Base-by-base conservation (phyloP, 495 filamentous ascomycete species). In the Tuber melanosporum region DNA sequence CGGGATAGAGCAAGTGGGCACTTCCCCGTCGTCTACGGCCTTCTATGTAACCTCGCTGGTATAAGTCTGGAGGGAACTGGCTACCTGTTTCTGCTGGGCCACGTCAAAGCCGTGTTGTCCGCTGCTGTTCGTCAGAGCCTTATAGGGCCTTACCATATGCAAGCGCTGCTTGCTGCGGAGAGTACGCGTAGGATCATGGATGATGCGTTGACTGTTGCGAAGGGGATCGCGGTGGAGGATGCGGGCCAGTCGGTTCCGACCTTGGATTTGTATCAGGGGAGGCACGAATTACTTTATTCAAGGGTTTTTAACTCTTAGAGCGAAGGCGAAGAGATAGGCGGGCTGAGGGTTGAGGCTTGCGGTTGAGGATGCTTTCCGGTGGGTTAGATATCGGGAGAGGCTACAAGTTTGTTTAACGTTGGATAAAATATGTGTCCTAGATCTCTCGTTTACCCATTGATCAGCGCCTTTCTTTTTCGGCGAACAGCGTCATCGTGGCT, bases 251-350 rank as follows among this genome's bases (percentile, higher is more conserved):
- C 87, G 42, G 92, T 95, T 57, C 94, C 94, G 12, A 89, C 91
- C 26, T 88, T 98, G 87, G 95, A 99, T 88, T 83, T 99, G 70
- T 99, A 95, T 93, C 87, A 96, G 75, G 95, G 96, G 17, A 89
- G 95, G 83, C 95, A 99, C 85, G 95, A 99, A 87, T 84, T 97
- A 83, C 85, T 99, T 57, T 99, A 99, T 85, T 96, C 93, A 78
- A 90, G 95, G 83, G 98, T 99, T 72, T 99, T 99, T 81, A 98
- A 99, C 84, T 80, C 81, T 41, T 83, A 66, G 57, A 26, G 3
- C 5, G 57, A 6, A 6, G 4, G 57, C 52, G 52, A 36, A 32
- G 12, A 9, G 47, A 19, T 3, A 19, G 3, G 47, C 32, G 32
- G 32, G 32, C 32, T 32, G 12, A 26, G 8, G 52, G 20, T 32